A percentile compares a stretch with the other conserved stretches of the same genome.
Conservation (phyloP, 2,329 filamentous ascomycete genomes). For the Aaosphaeria pasadenensis region DNA sequence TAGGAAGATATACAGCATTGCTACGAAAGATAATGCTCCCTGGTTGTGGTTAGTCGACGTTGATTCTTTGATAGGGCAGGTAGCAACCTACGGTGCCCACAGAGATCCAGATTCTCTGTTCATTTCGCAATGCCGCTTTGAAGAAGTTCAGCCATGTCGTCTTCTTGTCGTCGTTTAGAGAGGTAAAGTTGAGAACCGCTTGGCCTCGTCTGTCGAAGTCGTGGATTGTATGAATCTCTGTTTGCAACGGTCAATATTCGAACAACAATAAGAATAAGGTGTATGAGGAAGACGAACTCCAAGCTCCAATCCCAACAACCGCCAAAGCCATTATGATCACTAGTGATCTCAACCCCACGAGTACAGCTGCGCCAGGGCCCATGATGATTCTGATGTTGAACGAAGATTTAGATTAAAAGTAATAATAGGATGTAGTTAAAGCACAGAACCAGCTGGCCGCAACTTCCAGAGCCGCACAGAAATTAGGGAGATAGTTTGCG, state of each 20-base stretch:
- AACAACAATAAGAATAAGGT: no score
- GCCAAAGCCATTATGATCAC: constrained; percentile 17
- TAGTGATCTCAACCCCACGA: constrained; percentile 18
- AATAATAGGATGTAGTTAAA: constrained; percentile 1
- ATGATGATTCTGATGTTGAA: constrained; percentile 11
- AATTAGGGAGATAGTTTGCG: background rate
- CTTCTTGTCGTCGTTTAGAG: constrained; percentile 6
- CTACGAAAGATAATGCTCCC: constrained; percentile 19
- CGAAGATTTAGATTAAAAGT: constrained; percentile 4
- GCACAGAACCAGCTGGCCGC: constrained; percentile 8
- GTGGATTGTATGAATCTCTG: constrained; percentile 14
- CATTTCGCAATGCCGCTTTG: constrained; percentile 6
- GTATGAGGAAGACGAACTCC: constrained; percentile 14
- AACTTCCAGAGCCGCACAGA: constrained; percentile 5
- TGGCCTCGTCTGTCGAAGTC: constrained; percentile 18
- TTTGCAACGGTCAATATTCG: constrained; percentile 4
- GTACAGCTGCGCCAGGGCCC: constrained; percentile 11
- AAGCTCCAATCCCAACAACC: constrained; percentile 20
- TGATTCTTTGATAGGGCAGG: background rate
- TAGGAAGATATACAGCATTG: constrained; percentile 12
- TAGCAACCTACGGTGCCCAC: constrained; percentile 19
- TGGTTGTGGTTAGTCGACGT: constrained; percentile 3
- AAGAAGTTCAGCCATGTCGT: constrained; percentile 20
- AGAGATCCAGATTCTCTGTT: constrained; percentile 20
- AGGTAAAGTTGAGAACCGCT: constrained; percentile 10